Percentiles rank a stretch among this genome's conserved stretches.
phyloP scores from a whole-genome alignment of 352 stramenopile genomes.

The Phytophthora multivora region DNA sequence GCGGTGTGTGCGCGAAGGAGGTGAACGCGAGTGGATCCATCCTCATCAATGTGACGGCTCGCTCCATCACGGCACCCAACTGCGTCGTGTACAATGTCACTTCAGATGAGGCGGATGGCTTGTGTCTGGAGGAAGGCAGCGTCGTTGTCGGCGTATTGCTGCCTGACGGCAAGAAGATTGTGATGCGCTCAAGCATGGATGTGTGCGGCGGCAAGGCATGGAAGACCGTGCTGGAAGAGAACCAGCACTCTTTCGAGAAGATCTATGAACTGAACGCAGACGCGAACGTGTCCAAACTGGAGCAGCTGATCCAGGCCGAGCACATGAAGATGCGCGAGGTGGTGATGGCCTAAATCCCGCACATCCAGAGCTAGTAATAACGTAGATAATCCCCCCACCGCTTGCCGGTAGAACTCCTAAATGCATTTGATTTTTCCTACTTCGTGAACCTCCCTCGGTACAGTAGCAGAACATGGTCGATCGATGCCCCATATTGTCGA shows the following conservation, averaged over 20 bases:
- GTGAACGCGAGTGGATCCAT: conserved; percentile 95
- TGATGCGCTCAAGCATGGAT: conserved; percentile 92
- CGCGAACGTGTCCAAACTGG: conserved; percentile 84
- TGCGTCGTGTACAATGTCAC: conserved; percentile 98
- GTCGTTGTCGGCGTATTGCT: conserved; percentile 95
- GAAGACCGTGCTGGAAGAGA: conserved; percentile 93
- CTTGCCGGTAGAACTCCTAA: conserved; percentile 35
- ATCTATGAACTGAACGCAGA: conserved; percentile 94
- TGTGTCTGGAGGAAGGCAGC: conserved; percentile 92
- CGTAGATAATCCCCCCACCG: conserved; percentile 35
- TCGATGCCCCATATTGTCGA: conserved; percentile 1
- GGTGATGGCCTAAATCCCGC: conserved; percentile 57
- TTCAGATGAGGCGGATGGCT: conserved; percentile 86
- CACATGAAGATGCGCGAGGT: conserved; percentile 79
- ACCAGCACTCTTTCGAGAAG: conserved; percentile 95
- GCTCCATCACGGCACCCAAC: conserved; percentile 94
- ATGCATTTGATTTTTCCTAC: conserved; percentile 24
- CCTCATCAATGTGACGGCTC: conserved; percentile 97
- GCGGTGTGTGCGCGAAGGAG: conserved; percentile 87
- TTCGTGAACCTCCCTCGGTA: neutral
- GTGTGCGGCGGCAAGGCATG: conserved; percentile 95
- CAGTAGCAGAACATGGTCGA: neutral
- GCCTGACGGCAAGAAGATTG: conserved; percentile 90
- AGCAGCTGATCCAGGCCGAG: conserved; percentile 86
- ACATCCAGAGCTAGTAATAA: conserved; percentile 29